Base-by-base conservation (phyloP, 2,329 filamentous ascomycete genomes). In the Tolypocladium amazonense region DNA sequence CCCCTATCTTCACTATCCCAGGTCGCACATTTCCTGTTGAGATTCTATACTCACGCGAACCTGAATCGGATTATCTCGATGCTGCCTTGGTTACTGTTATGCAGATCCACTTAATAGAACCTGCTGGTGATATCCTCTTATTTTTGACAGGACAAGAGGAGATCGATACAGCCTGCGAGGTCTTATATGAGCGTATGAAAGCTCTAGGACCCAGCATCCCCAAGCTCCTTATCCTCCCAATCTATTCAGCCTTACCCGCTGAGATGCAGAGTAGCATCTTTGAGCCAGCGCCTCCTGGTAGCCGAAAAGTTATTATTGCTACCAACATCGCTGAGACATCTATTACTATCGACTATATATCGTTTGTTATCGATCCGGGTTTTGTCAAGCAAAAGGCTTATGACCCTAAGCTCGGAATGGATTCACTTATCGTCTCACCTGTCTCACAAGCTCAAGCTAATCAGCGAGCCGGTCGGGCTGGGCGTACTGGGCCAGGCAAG, bases 301-400 rank as follows among this genome's bases (percentile, higher is more conserved):
- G 84, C 59, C 84, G 94, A 60, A 99, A 99, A 74, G 92, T 97
- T 1, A 91, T 99, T 61, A 96, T 99, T 70, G 94, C 94, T 2
- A 99, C 94, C 39, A 99, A 99, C 67, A 99, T 99, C 69, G 94
- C 94, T 0, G 94, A 99, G 71, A 99, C 94, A 0, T 96, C 91
- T 58, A 94, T 99, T 69, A 99, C 94, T 0, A 97, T 99, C 64
- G 94, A 99, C 70, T 89, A 93, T 56, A 96, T 99, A 65, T 97
- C 92, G 76, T 97, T 96, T 70, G 95, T 99, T 23, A 87, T 99
- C n/a, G 94, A 99, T 68, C 92, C 94, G 2, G 94, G 94, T 1
- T 99, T 97, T 66, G 93, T 97, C 62, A 99, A 99, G 77, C 92
- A 97, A 71, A 97, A 94, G 65, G 92, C 90, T 1, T 99, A 97